These are phyloP conservation scores for Cutaneotrichosporon mucoides DNA, from an alignment of 1,284 basidiomycete genomes.

Conservation along the genomic window DNA sequence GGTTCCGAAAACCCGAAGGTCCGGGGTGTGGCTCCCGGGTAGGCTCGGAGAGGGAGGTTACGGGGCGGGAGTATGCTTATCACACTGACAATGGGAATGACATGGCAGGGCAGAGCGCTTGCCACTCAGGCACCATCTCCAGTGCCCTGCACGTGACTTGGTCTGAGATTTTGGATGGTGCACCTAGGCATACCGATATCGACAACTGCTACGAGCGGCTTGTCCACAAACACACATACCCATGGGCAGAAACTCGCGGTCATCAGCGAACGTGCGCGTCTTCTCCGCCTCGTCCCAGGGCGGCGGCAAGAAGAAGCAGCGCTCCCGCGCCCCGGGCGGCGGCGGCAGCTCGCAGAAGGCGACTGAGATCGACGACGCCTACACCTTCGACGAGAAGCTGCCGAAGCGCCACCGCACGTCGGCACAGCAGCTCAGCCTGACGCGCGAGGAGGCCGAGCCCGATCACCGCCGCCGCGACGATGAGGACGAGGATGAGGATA, in stretches of 20 bases:
- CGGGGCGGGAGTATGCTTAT: too few relatives aligned
- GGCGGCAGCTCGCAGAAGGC: too few relatives aligned
- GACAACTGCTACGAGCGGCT: too few relatives aligned
- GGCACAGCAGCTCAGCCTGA: slow-evolving; percentile 31
- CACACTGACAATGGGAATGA: not conserved
- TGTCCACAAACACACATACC: too few relatives aligned
- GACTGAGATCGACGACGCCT: slow-evolving; percentile 30
- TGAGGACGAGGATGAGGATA: slow-evolving; percentile 38
- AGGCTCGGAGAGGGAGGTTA: too few relatives aligned
- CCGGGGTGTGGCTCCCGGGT: slow-evolving; percentile 1
- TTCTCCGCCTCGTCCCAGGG: slow-evolving; percentile 26
- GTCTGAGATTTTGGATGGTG: slow-evolving; percentile 8
- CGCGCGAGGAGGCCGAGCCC: slow-evolving; percentile 17
- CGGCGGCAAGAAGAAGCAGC: slow-evolving; percentile 5
- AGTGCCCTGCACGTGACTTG: not conserved
- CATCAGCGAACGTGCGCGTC: slow-evolving; percentile 2
- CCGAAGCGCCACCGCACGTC: slow-evolving; percentile 42
- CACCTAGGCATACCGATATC: too few relatives aligned
- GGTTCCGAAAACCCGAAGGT: slow-evolving; percentile 1
- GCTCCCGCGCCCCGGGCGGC: not conserved
- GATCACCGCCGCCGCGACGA: slow-evolving; percentile 27
- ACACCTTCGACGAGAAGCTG: slow-evolving; percentile 37
- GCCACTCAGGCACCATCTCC: slow-evolving; percentile 4
- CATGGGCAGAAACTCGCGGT: slow-evolving; percentile 6
- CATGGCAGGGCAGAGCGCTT: too few relatives aligned